A percentile compares a stretch with the other conserved stretches of the same genome.
phyloP scores from a whole-genome alignment of 192 early-diverging fungal species.

The Cladochytrium replicatum region DNA sequence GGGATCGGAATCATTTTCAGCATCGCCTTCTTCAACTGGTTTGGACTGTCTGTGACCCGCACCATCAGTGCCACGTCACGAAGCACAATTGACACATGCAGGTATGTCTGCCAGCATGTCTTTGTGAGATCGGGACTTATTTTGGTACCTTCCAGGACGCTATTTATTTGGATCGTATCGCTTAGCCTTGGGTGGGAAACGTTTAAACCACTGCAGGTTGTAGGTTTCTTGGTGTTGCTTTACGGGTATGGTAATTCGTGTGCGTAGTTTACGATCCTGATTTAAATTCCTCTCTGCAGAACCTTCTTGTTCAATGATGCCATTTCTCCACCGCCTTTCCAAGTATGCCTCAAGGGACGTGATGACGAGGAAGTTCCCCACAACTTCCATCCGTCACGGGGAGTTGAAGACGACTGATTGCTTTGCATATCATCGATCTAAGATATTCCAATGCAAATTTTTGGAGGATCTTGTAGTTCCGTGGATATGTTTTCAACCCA shows the following conservation, averaged over 20 bases:
- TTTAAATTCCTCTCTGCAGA: slow-evolving; percentile 54
- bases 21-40: slow-evolving; percentile 96
- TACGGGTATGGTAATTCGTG: slow-evolving; percentile 22
- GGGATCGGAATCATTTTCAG: slow-evolving; percentile 75
- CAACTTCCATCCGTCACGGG: no score
- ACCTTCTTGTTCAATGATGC: slow-evolving; percentile 90
- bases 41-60: slow-evolving; percentile 82
- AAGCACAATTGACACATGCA: slow-evolving; percentile 92
- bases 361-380: slow-evolving; percentile 7
- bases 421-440: no score
- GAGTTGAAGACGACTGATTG: no score
- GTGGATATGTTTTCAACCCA: no score
- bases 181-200: slow-evolving; percentile 90
- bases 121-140: neutral
- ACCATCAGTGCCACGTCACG: slow-evolving; percentile 79
- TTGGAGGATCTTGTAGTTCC: no score
- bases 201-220: slow-evolving; percentile 85
- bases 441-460: no score
- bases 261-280: slow-evolving; percentile 25
- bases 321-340: slow-evolving; percentile 42
- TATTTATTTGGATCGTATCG: slow-evolving; percentile 92
- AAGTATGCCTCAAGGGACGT: neutral
- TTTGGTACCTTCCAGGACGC: slow-evolving; percentile 36
- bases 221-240: slow-evolving; percentile 55
- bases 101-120: slow-evolving; percentile 21